These are phyloP conservation scores for Phytophthora citrophthora DNA, from an alignment of 352 stramenopile species.

Conservation along the genomic window DNA sequence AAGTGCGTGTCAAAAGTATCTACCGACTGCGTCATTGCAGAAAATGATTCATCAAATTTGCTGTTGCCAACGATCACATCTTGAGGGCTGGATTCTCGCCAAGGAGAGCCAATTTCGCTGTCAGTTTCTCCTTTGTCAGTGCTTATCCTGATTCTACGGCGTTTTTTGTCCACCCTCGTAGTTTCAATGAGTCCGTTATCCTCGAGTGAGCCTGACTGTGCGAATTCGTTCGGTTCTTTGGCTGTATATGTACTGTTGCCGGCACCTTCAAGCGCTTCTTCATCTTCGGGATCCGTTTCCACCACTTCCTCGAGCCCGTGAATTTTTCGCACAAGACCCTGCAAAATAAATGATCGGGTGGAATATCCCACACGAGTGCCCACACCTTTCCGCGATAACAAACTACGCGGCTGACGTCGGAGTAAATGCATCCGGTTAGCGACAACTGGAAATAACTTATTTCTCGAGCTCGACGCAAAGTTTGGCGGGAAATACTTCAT, in stretches of 20 bases:
- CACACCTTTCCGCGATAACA: constrained; percentile 19
- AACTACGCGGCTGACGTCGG: constrained; percentile 29
- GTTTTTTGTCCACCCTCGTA: background rate
- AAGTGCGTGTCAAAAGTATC: constrained; percentile 53
- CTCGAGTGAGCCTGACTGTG: background rate
- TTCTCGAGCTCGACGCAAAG: constrained; percentile 38
- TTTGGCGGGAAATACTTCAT: constrained; percentile 56
- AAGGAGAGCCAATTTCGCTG: constrained; percentile 23
- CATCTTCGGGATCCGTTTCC: constrained; percentile 29
- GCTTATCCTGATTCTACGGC: constrained; percentile 1
- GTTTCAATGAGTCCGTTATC: background rate
- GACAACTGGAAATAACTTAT: constrained; percentile 49
- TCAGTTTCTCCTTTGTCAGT: constrained; percentile 23
- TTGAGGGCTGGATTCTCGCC: constrained; percentile 7
- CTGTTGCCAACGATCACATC: constrained; percentile 1
- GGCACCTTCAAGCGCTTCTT: constrained; percentile 22
- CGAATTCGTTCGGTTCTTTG: background rate
- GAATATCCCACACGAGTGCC: constrained; percentile 48
- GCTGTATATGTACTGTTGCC: background rate
- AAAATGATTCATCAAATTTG: constrained; percentile 31
- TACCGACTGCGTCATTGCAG: constrained; percentile 37
- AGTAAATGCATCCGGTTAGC: constrained; percentile 51
- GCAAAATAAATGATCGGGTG: constrained; percentile 49
- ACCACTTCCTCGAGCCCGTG: constrained; percentile 42
- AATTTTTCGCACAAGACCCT: constrained; percentile 57